These are phyloP conservation scores for Coemansia sp. DNA, from an alignment of 192 early-diverging fungal genomes.

Conservation along the genomic window DNA sequence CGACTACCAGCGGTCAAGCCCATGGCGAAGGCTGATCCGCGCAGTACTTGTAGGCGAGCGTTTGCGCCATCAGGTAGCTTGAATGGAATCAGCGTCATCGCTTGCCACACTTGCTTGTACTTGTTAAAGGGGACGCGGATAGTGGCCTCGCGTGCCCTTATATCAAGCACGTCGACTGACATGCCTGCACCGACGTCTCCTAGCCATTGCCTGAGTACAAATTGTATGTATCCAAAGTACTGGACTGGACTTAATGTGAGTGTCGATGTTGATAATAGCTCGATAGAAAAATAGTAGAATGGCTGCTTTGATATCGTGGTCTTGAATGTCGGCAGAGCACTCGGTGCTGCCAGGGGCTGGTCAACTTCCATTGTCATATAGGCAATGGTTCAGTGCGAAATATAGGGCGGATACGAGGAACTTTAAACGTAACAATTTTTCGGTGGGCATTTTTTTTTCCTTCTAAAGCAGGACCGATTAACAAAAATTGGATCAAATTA, in stretches of 20 bases:
- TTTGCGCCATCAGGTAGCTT: conserved; percentile 16
- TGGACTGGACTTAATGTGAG: conserved; percentile 12
- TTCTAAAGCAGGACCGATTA: background rate
- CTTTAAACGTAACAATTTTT: too few relatives aligned
- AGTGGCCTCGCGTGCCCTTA: conserved; percentile 19
- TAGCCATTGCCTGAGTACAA: conserved; percentile 40
- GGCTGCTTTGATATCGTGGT: conserved; percentile 46
- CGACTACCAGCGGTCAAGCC: conserved; percentile 37
- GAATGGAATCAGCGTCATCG: conserved; percentile 36
- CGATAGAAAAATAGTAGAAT: conserved; percentile 49
- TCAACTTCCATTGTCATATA: conserved; percentile 26
- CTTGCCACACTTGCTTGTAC: conserved; percentile 49
- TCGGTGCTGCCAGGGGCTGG: background rate
- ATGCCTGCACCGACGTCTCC: conserved; percentile 41
- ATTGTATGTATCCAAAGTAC: conserved; percentile 30
- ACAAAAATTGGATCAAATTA: background rate
- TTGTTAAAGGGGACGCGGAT: conserved; percentile 44
- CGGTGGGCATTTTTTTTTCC: too few relatives aligned
- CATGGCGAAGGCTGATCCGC: conserved; percentile 48
- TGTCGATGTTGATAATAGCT: conserved; percentile 14
- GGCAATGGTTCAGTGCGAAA: background rate
- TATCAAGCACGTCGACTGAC: conserved; percentile 36
- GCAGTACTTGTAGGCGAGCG: conserved; percentile 38
- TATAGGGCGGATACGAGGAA: background rate
- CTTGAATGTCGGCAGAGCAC: conserved; percentile 20